Base-by-base conservation (phyloP, 2,329 filamentous ascomycete genomes). In the Bretziella fagacearum region DNA sequence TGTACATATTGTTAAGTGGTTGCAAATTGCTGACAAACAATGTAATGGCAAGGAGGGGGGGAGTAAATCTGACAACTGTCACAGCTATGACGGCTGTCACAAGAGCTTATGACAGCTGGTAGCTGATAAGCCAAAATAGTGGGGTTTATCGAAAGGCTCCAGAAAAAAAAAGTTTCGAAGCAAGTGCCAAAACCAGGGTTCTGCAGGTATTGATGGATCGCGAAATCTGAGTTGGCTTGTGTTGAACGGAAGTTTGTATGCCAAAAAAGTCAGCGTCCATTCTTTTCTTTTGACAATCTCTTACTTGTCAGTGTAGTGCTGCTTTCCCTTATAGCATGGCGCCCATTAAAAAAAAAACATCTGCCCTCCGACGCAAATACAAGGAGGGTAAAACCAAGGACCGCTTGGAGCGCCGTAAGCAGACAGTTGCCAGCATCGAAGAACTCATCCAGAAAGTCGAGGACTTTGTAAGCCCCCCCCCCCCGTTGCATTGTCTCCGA, bases 361-460 rank as follows among this genome's bases (percentile, higher is more conserved):
- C 30, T 27, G 39, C 44, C 27, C 25, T 44, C 10, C 40, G 48
- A 26, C 48, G 48, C 39, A 50, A 50, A 30, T 50, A 50, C 33
- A 49, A 49, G 32, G 47, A 51, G 44, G 47, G 47, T 18, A 51
- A 51, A 36, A 51, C 50, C 25, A 49, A 51, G 32, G 46, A 49
- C 22, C 46, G 52, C 20, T 46, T 53, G 18, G 54, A 56, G 22
- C 55, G 55, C 46, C 42, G 65, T 35, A 66, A 67, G 53, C 57
- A 64, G 7, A 61, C 63, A 22, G 58, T 63, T 37, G 62, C 64
- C 30, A 63, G 63, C 46, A 57, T 66, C 2, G 57, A 61, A 22
- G 57, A 59, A 43, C 58, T 68, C 5, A 61, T 64, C 53, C 59
- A 60, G 49, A 55, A 56, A 27, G 61, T 67, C 18, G 56, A 59